phyloP scores from a whole-genome alignment of 2,329 filamentous ascomycete species.

The Ophiostoma australiae region DNA sequence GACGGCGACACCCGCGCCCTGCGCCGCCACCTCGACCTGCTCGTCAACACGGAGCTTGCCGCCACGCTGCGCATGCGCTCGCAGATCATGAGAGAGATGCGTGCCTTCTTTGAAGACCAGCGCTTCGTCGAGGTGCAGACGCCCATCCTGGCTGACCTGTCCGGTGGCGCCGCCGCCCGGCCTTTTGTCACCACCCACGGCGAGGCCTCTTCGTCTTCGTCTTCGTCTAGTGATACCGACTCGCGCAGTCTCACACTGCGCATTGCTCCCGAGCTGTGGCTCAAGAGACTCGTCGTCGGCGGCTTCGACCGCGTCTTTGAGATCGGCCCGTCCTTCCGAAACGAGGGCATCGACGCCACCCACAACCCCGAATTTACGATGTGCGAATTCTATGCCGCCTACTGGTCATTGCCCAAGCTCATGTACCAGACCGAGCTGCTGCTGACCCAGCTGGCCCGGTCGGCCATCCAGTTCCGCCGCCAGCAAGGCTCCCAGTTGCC shows the following conservation, averaged over 20 bases:
- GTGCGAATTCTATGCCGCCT: constrained; percentile 93
- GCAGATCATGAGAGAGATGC: constrained; percentile 66
- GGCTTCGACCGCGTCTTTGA: constrained; percentile 88
- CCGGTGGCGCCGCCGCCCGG: constrained; percentile 81
- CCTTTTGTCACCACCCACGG: constrained; percentile 67
- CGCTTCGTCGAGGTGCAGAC: constrained; percentile 86
- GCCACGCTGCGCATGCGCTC: constrained; percentile 65
- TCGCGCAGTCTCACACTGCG: constrained; percentile 58
- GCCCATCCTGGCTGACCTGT: constrained; percentile 74
- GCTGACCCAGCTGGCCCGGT: constrained; percentile 49
- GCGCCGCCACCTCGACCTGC: constrained; percentile 78
- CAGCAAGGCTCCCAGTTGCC: not conserved
- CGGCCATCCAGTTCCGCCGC: constrained; percentile 35
- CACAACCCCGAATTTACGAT: constrained; percentile 98
- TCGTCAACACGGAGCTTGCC: constrained; percentile 64
- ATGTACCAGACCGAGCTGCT: constrained; percentile 72
- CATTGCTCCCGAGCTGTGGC: constrained; percentile 90
- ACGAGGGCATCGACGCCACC: constrained; percentile 84
- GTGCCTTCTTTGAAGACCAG: constrained; percentile 64
- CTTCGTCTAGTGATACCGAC: not conserved
- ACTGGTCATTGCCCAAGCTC: constrained; percentile 68
- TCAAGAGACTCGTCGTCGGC: constrained; percentile 86
- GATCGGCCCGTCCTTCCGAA: constrained; percentile 86
- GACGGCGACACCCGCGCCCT: constrained; percentile 68
- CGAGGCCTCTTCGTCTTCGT: constrained; percentile 33